A percentile compares a stretch with the other conserved stretches of the same genome.
Conservation (phyloP, 148 eudicot species). For the Euryodendron excelsum region DNA sequence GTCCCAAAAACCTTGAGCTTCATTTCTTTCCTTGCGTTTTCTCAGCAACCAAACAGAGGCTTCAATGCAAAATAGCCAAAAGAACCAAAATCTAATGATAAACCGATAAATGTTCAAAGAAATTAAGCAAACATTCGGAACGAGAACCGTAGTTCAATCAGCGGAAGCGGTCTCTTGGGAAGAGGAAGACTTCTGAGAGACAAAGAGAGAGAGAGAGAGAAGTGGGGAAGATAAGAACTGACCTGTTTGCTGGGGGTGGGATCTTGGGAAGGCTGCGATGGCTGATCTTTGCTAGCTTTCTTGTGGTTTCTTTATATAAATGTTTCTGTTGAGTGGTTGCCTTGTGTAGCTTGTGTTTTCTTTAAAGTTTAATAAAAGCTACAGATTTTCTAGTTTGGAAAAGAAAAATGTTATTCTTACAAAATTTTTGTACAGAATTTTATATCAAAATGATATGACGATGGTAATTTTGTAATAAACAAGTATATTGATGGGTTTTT, state of each 20-base stretch:
- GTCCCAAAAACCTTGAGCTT: background rate
- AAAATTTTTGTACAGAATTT: too few relatives aligned
- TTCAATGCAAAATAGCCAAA: background rate
- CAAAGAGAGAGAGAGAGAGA: constrained; percentile 1
- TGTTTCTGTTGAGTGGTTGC: too few relatives aligned
- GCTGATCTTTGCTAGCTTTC: background rate
- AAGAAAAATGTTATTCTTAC: too few relatives aligned
- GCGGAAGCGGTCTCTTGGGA: too few relatives aligned
- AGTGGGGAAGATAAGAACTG: background rate
- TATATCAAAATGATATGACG: too few relatives aligned
- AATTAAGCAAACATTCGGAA: background rate
- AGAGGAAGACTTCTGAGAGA: too few relatives aligned
- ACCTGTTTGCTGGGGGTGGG: background rate
- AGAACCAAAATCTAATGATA: background rate
- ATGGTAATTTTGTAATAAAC: too few relatives aligned
- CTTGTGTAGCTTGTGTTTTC: background rate
- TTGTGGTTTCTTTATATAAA: background rate
- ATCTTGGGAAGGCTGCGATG: background rate
- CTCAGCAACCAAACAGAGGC: too few relatives aligned
- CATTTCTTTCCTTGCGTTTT: too few relatives aligned
- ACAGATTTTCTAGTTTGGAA: background rate
- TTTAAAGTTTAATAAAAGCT: background rate
- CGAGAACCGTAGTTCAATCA: too few relatives aligned
- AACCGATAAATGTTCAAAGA: background rate
- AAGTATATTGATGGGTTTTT: too few relatives aligned